A percentile compares a stretch with the other conserved stretches of the same genome.
These are phyloP conservation scores for Biscogniauxia sp. DNA, from an alignment of 2,329 filamentous ascomycete genomes.

Conservation along the genomic window DNA sequence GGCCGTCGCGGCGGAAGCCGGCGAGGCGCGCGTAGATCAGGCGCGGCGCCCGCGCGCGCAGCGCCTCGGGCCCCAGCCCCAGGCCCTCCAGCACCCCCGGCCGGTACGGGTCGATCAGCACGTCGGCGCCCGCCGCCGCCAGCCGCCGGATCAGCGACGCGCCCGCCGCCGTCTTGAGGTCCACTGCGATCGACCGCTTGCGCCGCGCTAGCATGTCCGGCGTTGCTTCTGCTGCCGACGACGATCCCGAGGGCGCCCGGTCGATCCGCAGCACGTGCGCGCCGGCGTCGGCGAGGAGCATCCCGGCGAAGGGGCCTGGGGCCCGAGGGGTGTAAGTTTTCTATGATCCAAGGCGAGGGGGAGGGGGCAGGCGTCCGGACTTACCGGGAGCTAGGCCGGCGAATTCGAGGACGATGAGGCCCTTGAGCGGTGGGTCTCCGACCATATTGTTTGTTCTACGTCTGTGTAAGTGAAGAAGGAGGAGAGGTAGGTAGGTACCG, in stretches of 20 bases:
- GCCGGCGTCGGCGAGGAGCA: slow-evolving; percentile 86
- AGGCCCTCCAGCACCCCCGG: slow-evolving; percentile 87
- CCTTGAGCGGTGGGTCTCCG: slow-evolving; percentile 42
- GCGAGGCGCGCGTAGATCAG: slow-evolving; percentile 85
- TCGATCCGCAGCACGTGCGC: slow-evolving; percentile 87
- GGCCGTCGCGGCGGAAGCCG: slow-evolving; percentile 83
- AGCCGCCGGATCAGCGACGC: slow-evolving; percentile 65
- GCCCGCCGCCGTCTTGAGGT: slow-evolving; percentile 69
- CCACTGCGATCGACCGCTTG: slow-evolving; percentile 76
- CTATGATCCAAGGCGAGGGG: too few species aligned
- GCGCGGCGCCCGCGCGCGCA: slow-evolving; percentile 67
- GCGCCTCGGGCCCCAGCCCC: slow-evolving; percentile 68
- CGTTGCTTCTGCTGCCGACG: too few species aligned
- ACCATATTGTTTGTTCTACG: slow-evolving; percentile 31
- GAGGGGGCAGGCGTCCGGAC: slow-evolving; percentile 8
- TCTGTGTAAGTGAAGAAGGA: not conserved
- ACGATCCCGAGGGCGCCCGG: slow-evolving; percentile 48
- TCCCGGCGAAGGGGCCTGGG: slow-evolving; percentile 79
- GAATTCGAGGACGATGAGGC: slow-evolving; percentile 58
- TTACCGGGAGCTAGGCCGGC: slow-evolving; percentile 62
- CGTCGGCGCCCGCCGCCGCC: slow-evolving; percentile 59
- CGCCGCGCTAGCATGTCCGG: slow-evolving; percentile 73
- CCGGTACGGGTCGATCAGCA: slow-evolving; percentile 91
- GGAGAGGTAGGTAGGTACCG: too few species aligned
- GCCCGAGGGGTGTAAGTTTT: not conserved